A percentile compares a stretch with the other conserved stretches of the same genome.
Evolutionary conservation across 208 protist species (phyloP).

Genomic region (Leishmania major): DNA sequence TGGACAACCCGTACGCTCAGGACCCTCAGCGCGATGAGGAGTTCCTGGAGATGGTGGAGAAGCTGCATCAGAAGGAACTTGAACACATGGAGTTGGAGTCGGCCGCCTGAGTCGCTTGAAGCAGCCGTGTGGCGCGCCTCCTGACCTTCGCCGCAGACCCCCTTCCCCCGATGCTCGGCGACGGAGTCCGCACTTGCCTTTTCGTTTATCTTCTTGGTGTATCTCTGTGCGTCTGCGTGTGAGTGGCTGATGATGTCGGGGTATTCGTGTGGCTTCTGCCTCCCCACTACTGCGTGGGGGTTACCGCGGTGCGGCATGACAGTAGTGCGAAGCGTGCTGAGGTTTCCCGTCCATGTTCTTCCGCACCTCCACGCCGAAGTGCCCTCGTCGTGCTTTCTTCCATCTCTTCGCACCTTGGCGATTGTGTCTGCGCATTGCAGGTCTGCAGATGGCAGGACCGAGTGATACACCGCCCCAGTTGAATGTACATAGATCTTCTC

Average conservation of each 20-base stretch:
- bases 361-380: not conserved
- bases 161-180: not conserved
- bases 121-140: not conserved
- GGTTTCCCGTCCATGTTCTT: not conserved
- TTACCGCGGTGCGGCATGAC: not conserved
- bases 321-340: not conserved
- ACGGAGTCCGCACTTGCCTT: not conserved
- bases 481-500: not conserved
- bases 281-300: not conserved
- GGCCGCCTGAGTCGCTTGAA: not conserved
- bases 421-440: not conserved
- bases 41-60: constrained; percentile 70
- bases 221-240: not conserved
- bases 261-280: not conserved
- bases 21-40: constrained; percentile 67
- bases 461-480: not conserved
- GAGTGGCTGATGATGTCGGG: not conserved
- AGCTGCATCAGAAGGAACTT: constrained; percentile 53
- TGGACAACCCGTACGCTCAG: constrained; percentile 68
- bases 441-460: not conserved
- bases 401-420: not conserved
- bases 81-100: constrained; percentile 48
- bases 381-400: not conserved
- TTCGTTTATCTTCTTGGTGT: not conserved
- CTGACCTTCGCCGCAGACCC: not conserved